A percentile compares a stretch with the other conserved stretches of the same genome.
Conservation (phyloP, 371 early-diverging fungal genomes). For the Mucor irregularis region DNA sequence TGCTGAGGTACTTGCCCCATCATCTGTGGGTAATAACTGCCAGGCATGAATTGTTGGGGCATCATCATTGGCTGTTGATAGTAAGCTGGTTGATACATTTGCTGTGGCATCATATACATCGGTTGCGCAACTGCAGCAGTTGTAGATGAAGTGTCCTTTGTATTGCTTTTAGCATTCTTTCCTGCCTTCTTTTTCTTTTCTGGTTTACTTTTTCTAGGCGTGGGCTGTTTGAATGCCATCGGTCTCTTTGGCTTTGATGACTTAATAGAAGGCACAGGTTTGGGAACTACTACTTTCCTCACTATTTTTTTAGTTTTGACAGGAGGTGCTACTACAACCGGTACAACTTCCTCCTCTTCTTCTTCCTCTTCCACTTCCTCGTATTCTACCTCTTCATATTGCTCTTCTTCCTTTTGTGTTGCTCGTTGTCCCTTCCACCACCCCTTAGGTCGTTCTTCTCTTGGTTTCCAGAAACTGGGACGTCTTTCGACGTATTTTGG, state of each 20-base stretch:
- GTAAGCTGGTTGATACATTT: not conserved
- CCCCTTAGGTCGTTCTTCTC: slow-evolving; percentile 14
- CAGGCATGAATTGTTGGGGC: not conserved
- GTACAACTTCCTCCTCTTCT: not conserved
- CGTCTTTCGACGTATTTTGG: not conserved
- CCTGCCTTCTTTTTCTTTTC: not conserved
- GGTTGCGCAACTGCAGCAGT: not conserved
- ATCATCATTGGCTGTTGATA: slow-evolving; percentile 15
- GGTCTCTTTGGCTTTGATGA: slow-evolving; percentile 11
- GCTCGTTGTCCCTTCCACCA: slow-evolving; percentile 19
- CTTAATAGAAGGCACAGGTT: slow-evolving; percentile 12
- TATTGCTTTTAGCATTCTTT: not conserved
- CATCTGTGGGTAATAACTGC: not conserved
- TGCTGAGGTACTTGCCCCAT: not conserved
- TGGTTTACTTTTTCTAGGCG: slow-evolving; percentile 6
- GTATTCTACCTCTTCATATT: not conserved
- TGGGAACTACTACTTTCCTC: not conserved
- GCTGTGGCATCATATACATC: slow-evolving; percentile 15
- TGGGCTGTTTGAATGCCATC: slow-evolving; percentile 24
- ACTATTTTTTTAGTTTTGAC: not conserved
- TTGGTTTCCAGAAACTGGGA: slow-evolving; percentile 23
- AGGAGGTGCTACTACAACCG: not conserved
- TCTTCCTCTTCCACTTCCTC: not conserved
- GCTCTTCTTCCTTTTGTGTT: not conserved
- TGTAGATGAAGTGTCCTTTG: not conserved